A percentile compares a stretch with the other conserved stretches of the same genome.
Evolutionary conservation across 257 asterid genomes (phyloP).

Genomic region (Scutellaria minor): DNA sequence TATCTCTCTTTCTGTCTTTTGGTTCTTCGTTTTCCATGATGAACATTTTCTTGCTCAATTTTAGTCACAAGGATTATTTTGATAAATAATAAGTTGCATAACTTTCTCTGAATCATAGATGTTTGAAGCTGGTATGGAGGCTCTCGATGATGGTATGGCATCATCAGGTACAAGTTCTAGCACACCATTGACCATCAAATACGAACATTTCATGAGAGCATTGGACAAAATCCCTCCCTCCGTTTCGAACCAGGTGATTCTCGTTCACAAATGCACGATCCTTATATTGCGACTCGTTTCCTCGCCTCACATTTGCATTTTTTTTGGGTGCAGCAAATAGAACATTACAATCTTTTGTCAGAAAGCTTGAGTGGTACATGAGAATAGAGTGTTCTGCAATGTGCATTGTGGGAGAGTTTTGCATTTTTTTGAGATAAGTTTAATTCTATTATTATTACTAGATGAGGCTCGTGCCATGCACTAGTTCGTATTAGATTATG

Average conservation of each 20-base stretch:
- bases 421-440: neutral
- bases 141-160: slow-evolving; percentile 54
- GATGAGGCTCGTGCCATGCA: too few relatives aligned
- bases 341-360: slow-evolving; percentile 54
- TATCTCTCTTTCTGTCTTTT: slow-evolving; percentile 24
- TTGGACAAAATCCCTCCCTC: slow-evolving; percentile 66
- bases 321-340: slow-evolving; percentile 65
- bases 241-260: slow-evolving; percentile 61
- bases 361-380: slow-evolving; percentile 45
- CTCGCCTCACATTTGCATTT: slow-evolving; percentile 21
- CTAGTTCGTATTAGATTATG: too few relatives aligned
- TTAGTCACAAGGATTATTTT: neutral
- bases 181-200: slow-evolving; percentile 51
- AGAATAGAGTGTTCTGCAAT: slow-evolving; percentile 21
- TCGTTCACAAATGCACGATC: neutral
- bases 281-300: neutral
- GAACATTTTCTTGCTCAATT: neutral
- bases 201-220: slow-evolving; percentile 63
- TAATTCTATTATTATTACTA: too few relatives aligned
- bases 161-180: slow-evolving; percentile 31
- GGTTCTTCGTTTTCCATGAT: neutral
- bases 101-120: slow-evolving; percentile 41
- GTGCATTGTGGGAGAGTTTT: neutral
- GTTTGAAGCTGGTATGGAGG: slow-evolving; percentile 69
- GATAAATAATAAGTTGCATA: neutral